phyloP scores from a whole-genome alignment of 2,329 filamentous ascomycete genomes.

The Alternaria postmessia region DNA sequence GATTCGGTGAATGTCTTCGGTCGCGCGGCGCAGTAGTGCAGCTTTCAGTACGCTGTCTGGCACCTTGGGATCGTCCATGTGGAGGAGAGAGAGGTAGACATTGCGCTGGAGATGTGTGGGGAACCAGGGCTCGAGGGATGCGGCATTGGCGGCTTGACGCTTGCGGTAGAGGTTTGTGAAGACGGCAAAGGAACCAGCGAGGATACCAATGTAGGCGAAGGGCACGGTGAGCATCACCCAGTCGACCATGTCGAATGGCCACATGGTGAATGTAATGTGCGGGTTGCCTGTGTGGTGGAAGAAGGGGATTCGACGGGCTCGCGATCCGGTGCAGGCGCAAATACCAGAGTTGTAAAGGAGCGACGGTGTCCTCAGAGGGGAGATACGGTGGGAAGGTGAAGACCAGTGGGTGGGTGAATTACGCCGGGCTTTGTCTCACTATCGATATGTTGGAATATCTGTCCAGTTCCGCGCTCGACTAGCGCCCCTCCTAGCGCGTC shows the following conservation, averaged over 20 bases:
- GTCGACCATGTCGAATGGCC: slow-evolving; percentile 64
- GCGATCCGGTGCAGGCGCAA: not conserved
- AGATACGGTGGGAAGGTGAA: slow-evolving; percentile 13
- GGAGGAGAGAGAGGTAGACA: slow-evolving; percentile 90
- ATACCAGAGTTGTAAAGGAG: slow-evolving; percentile 21
- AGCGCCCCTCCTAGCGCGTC: slow-evolving; percentile 14
- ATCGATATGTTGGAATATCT: slow-evolving; percentile 33
- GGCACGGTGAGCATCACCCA: slow-evolving; percentile 88
- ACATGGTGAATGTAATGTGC: slow-evolving; percentile 34
- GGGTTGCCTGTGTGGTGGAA: not conserved
- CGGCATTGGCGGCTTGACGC: slow-evolving; percentile 80
- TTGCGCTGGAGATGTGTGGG: slow-evolving; percentile 88
- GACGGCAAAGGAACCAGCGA: slow-evolving; percentile 86
- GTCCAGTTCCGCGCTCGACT: slow-evolving; percentile 31
- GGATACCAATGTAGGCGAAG: slow-evolving; percentile 86
- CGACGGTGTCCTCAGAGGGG: slow-evolving; percentile 21
- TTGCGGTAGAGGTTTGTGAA: slow-evolving; percentile 95
- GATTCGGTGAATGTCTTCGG: slow-evolving; percentile 92
- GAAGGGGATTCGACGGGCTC: not conserved
- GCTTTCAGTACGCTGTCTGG: slow-evolving; percentile 88
- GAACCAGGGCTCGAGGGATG: slow-evolving; percentile 94
- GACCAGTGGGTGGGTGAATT: slow-evolving; percentile 5
- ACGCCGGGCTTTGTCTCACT: slow-evolving; percentile 14
- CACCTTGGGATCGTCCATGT: slow-evolving; percentile 75
- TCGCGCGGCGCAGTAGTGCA: slow-evolving; percentile 84